Evolutionary conservation across 306 rosid species (phyloP).

Genomic region (Prunus mume): DNA sequence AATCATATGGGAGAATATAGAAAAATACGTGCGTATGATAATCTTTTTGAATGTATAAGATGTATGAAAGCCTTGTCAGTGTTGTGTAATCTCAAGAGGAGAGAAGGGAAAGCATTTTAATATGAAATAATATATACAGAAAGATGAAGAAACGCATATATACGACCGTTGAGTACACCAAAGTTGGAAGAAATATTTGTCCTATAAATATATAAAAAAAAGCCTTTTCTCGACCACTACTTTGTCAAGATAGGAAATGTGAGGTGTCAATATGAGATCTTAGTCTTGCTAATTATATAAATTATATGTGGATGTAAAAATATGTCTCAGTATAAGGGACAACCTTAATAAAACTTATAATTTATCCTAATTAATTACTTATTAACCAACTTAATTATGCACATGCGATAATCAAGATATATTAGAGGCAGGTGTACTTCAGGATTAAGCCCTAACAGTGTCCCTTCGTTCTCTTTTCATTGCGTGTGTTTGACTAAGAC

Average conservation of each 20-base stretch:
- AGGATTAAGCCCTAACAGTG: too few species aligned
- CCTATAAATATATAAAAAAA: neutral
- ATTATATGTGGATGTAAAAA: neutral
- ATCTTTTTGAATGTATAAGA: too few species aligned
- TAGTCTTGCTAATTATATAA: neutral
- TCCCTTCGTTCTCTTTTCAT: neutral
- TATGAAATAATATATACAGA: neutral
- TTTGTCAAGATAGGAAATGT: slow-evolving; percentile 8
- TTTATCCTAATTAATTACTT: too few species aligned
- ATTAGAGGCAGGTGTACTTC: too few species aligned
- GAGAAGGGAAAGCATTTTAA: too few species aligned
- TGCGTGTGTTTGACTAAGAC: neutral
- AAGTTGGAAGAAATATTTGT: neutral
- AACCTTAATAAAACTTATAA: too few species aligned
- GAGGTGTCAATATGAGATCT: slow-evolving; percentile 6
- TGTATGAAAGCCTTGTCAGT: neutral
- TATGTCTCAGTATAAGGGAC: slow-evolving; percentile 9
- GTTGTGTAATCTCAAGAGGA: neutral
- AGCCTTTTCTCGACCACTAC: neutral
- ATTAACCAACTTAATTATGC: too few species aligned
- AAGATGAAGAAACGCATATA: neutral
- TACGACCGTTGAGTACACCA: neutral
- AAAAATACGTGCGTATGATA: too few species aligned
- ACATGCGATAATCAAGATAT: too few species aligned
- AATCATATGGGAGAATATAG: too few species aligned